Evolutionary conservation across 306 rosid genomes (phyloP).

Genomic region (Canavalia ensiformis): DNA sequence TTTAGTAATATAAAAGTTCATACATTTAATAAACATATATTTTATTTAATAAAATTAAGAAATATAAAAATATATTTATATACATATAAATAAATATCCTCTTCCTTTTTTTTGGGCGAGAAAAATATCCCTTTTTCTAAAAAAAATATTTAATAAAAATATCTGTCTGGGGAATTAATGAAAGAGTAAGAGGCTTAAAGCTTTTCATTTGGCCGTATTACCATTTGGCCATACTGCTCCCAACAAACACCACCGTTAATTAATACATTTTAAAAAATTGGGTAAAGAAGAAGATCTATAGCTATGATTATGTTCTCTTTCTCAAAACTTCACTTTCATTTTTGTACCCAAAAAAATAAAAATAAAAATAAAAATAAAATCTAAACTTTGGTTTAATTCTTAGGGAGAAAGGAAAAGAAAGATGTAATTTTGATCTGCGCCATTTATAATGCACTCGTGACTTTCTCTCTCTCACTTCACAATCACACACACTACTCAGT

Average conservation of each 20-base stretch:
- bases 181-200: neutral
- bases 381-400: conserved; percentile 11
- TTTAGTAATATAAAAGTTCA: too few species aligned
- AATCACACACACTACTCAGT: conserved; percentile 22
- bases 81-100: too few species aligned
- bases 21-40: too few species aligned
- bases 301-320: neutral
- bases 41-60: too few species aligned
- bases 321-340: conserved; percentile 25
- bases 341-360: neutral
- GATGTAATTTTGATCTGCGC: neutral
- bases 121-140: too few species aligned
- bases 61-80: too few species aligned
- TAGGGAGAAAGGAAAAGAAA: neutral
- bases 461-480: conserved; percentile 41
- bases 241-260: conserved; percentile 17
- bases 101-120: too few species aligned
- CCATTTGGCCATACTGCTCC: neutral
- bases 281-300: neutral
- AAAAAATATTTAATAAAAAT: too few species aligned
- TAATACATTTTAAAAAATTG: neutral
- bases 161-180: neutral
- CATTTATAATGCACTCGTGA: conserved; percentile 65
- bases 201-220: neutral
- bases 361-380: neutral